Evolutionary conservation across 208 protist genomes (phyloP).

Genomic region (Acanthamoeba castellanii): DNA sequence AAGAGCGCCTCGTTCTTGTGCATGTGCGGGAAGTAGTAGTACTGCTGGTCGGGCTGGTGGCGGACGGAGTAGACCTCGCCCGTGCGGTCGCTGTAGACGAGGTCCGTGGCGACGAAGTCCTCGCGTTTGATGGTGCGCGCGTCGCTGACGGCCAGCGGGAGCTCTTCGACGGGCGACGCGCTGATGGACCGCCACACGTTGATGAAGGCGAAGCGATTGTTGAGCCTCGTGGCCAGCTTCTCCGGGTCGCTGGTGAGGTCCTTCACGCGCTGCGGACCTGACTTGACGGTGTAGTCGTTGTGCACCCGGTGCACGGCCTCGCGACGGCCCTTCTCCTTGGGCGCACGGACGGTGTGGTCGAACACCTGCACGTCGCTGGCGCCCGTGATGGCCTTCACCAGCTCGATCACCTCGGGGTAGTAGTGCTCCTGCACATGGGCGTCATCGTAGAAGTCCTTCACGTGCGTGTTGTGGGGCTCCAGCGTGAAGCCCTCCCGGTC

Average conservation of each 20-base stretch:
- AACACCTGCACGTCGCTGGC: neutral
- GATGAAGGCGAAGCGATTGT: constrained; percentile 2
- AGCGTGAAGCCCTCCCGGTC: neutral
- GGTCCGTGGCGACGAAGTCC: neutral
- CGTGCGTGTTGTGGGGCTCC: neutral
- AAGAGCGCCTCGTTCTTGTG: neutral
- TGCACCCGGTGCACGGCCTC: neutral
- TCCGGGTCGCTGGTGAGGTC: constrained; percentile 18
- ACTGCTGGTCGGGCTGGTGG: neutral
- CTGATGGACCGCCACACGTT: constrained; percentile 1
- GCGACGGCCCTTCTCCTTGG: neutral
- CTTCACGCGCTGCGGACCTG: neutral
- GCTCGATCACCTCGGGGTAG: neutral
- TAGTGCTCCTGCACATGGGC: neutral
- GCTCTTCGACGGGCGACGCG: neutral
- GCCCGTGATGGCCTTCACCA: neutral
- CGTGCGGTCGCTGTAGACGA: neutral
- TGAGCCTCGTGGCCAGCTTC: neutral
- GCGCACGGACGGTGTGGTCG: neutral
- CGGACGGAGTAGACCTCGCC: neutral
- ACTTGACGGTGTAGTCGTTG: constrained; percentile 16
- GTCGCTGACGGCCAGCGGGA: constrained; percentile 1
- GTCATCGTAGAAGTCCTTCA: constrained; percentile 1
- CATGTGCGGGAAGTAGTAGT: constrained; percentile 36
- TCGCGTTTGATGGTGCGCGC: neutral